Evolutionary conservation across 345 rosid species (phyloP), one percentile per base, ranked within the genome.

Genomic region (Gossypium australe): DNA sequence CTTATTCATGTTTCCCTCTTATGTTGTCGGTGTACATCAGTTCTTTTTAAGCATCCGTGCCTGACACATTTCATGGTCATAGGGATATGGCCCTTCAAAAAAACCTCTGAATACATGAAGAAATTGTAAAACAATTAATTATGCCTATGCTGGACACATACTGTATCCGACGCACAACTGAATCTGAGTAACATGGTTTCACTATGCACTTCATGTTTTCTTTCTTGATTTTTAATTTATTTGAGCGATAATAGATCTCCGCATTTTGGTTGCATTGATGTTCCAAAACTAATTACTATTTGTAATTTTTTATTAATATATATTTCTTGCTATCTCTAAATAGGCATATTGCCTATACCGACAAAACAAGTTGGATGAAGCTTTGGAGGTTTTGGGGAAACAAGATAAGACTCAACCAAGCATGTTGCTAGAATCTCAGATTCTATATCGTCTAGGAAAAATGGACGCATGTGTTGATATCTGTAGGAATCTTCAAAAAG

Each of bases 261-360:
- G 11, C 45, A n/a, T 70, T 11, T 17, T 52, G 45, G n/a, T 11
- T 29, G 48, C 60, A 29, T 52, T 29, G 24, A 11, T 70, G 48
- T 52, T 52, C n/a, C 27, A 52, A 52, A 70, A n/a, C 14, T 16
- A 53, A 52, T 70, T 52, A n/a, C 48, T 27, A 49, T 53, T 52
- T 34, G 7, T 34, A 34, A 34, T 6, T 34, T 34, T 52, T 1
- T 17, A 29, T 52, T 70, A 11, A 51, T 51, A 27, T 17, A 22
- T 70, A n/a, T 29, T 53, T 16, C 27, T 70, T 70, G 52, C 24
- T 66, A 55, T 17, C 24, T 53, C 43, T 20, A 55, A 7, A 65
- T 75, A 92, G 99, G 99, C 97, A 17, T 95, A 95, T 85, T 93
- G 99, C 82, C 85, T 89, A 24, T 95, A 95, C 88, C 88, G 95